phyloP scores from a whole-genome alignment of 495 filamentous ascomycete genomes.

The Margaritispora aquatica region DNA sequence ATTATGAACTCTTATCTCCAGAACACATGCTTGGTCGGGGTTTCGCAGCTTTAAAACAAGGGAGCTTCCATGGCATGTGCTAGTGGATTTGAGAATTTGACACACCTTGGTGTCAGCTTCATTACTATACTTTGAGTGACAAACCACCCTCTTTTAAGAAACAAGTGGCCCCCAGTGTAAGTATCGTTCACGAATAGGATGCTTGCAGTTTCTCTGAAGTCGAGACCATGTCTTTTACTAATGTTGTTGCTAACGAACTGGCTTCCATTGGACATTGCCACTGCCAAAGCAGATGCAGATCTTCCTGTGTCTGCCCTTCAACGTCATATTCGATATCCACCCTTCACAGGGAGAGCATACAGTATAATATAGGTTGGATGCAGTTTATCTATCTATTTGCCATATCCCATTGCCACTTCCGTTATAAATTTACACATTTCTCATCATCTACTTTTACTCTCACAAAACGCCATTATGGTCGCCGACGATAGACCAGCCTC shows the following conservation, averaged over 20 bases:
- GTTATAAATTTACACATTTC: too few relatives aligned
- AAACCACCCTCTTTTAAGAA: not conserved
- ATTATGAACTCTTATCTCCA: too few relatives aligned
- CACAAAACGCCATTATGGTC: slow-evolving; percentile 29
- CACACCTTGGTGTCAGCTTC: too few relatives aligned
- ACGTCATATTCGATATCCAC: not conserved
- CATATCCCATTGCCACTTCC: too few relatives aligned
- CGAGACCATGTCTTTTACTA: not conserved
- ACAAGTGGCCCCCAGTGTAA: not conserved
- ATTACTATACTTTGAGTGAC: too few relatives aligned
- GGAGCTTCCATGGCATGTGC: not conserved
- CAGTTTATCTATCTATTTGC: too few relatives aligned
- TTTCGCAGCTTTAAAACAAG: too few relatives aligned
- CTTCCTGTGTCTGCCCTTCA: too few relatives aligned
- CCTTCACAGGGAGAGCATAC: too few relatives aligned
- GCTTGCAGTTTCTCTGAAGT: not conserved
- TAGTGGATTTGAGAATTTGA: not conserved
- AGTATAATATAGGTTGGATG: too few relatives aligned
- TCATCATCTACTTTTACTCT: too few relatives aligned
- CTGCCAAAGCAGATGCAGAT: not conserved
- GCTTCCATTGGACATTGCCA: not conserved
- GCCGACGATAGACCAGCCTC: slow-evolving; percentile 36
- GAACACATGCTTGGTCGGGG: too few relatives aligned
- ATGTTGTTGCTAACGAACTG: not conserved
- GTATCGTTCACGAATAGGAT: not conserved